Base-by-base conservation (phyloP, 345 rosid genomes). In the Eucalyptus melliodora region DNA sequence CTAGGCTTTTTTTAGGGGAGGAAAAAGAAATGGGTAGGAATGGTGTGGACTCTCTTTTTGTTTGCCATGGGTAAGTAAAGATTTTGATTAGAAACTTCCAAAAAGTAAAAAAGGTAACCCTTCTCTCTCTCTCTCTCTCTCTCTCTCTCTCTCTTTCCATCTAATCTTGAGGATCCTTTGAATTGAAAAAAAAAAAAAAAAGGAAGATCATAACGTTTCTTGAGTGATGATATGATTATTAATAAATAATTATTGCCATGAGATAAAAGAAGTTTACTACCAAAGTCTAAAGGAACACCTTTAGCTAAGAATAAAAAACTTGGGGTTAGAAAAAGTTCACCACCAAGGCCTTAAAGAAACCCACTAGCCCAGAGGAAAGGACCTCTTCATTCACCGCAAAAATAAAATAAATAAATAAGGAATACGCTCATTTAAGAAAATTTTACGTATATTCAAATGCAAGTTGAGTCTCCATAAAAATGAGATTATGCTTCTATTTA, bases 311-410 rank as follows among this genome's bases (percentile, higher is more conserved):
- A 60, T 60, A 60, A 60, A 60, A 6, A 26, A 27, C 8, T 62
- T 65, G 2, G 3, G 0, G 37, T 30, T 7, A 65, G 8, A 30
- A 30, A 17, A 65, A 65, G 17, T n/a, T 65, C 10, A n/a, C 10
- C 16, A 7, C 3, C 3, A 1, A n/a, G 2, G 0, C 21, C 19
- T 14, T 2, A 65, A 7, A 31, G 72, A 62, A 65, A 65, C 1
- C 3, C 72, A 62, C 17, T 4, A 30, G 16, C 17, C 17, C 4
- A n/a, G 3, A 14, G 4, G 8, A 30, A 30, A 65, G 2, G 10
- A 15, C 16, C 8, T 65, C 17, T 65, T 65, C 37, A 13, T n/a
- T 65, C 37, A 30, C 37, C 0, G 1, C 37, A 16, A 65, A 65
- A 14, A 55, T 19, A 11, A 14, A 13, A 53, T 7, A 19, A 19